Evolutionary conservation across 2,329 filamentous ascomycete species (phyloP).

Genomic region (Fusarium avenaceum): DNA sequence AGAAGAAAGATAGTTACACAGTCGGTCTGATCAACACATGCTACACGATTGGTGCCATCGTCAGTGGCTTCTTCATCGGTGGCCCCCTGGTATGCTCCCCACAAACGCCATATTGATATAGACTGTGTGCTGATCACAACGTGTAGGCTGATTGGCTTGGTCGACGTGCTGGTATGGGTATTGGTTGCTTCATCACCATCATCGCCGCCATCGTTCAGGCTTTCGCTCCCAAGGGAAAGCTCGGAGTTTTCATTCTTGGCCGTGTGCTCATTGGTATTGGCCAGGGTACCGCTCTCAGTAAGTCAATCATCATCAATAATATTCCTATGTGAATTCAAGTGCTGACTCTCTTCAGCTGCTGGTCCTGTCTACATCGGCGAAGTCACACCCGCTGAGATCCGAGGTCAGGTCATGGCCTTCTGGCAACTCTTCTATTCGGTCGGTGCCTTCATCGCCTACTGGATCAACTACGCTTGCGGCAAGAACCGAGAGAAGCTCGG

Average conservation of each 20-base stretch:
- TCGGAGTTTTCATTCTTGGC: conserved; percentile 77
- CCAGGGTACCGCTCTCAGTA: conserved; percentile 74
- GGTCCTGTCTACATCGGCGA: conserved; percentile 80
- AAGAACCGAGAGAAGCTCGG: conserved; percentile 69
- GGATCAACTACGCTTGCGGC: conserved; percentile 74
- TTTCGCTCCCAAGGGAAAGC: conserved; percentile 70
- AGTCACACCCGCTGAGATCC: conserved; percentile 72
- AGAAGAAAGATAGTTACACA: conserved; percentile 58
- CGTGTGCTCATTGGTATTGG: conserved; percentile 78
- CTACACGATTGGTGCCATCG: conserved; percentile 78
- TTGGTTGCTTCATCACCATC: conserved; percentile 74
- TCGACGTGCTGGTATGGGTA: conserved; percentile 74
- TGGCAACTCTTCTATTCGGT: conserved; percentile 77
- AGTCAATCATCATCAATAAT: background rate
- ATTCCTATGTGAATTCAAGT: background rate
- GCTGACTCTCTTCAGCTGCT: conserved; percentile 60
- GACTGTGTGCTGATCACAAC: conserved; percentile 21
- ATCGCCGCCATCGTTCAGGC: conserved; percentile 77
- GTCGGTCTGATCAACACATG: conserved; percentile 73
- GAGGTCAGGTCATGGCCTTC: conserved; percentile 75
- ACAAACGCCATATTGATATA: background rate
- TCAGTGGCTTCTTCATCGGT: conserved; percentile 77
- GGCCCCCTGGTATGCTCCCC: conserved; percentile 65
- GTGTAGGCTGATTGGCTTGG: conserved; percentile 68
- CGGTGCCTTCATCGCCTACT: conserved; percentile 65